Percentiles rank a stretch among this genome's conserved stretches.
These are phyloP conservation scores for Monosporozyma siamensis DNA, from an alignment of 805 yeast species.

Conservation along the genomic window DNA sequence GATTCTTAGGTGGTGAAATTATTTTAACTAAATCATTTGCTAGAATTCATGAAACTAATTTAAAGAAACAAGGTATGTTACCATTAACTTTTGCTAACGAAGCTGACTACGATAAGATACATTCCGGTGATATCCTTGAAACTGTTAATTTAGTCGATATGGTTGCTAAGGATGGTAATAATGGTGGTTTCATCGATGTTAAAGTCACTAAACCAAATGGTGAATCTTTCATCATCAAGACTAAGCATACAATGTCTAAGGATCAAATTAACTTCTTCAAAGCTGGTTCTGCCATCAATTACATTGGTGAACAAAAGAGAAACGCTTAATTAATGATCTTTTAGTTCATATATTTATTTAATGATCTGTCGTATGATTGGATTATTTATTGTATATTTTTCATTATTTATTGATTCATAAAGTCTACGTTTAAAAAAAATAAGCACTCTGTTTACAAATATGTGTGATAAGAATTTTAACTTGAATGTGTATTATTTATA, in stretches of 20 bases:
- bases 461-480: no score
- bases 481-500: no score
- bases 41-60: constrained; percentile 94
- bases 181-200: constrained; percentile 71
- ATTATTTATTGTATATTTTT: constrained; percentile 3
- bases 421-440: no score
- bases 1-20: constrained; percentile 85
- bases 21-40: constrained; percentile 93
- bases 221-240: constrained; percentile 53
- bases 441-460: no score
- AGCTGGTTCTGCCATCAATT: constrained; percentile 95
- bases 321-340: neutral
- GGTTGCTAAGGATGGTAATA: constrained; percentile 73
- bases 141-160: constrained; percentile 68
- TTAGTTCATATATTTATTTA: neutral
- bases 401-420: neutral
- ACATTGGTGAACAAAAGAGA: constrained; percentile 57
- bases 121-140: constrained; percentile 68
- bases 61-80: constrained; percentile 96
- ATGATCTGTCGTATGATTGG: neutral
- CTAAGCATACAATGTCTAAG: constrained; percentile 93
- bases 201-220: constrained; percentile 72
- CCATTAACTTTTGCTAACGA: constrained; percentile 91
- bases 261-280: constrained; percentile 94
- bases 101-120: constrained; percentile 72